Conservation (phyloP, 164 flowering plant genomes). For the Aristolochia fimbriata region DNA sequence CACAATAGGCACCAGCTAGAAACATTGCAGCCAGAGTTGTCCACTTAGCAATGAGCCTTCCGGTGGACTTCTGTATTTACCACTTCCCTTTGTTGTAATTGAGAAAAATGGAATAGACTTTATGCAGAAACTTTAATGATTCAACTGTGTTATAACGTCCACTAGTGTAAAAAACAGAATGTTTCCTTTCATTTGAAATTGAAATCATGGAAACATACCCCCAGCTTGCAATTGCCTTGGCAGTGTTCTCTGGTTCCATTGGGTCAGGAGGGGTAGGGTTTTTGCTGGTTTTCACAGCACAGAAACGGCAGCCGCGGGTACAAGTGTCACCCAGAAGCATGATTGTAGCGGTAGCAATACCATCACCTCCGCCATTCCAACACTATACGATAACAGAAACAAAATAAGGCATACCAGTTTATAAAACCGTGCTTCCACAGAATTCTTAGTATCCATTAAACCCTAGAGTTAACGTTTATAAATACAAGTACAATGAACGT, state of each 20-base stretch:
- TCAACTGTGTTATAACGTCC: too few species aligned
- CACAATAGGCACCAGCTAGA: too few species aligned
- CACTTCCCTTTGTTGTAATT: too few species aligned
- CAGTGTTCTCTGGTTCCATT: conserved; percentile 89
- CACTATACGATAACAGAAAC: conserved; percentile 31
- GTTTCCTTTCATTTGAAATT: background rate
- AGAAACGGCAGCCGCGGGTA: conserved; percentile 93
- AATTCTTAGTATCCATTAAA: too few species aligned
- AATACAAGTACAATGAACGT: too few species aligned
- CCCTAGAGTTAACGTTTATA: too few species aligned
- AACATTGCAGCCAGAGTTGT: too few species aligned
- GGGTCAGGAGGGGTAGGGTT: conserved; percentile 93
- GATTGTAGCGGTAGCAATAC: conserved; percentile 88
- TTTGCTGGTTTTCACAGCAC: conserved; percentile 90
- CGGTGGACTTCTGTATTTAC: too few species aligned
- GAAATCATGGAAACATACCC: conserved; percentile 37
- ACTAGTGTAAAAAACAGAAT: too few species aligned
- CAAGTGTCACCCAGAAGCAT: conserved; percentile 98
- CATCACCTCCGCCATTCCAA: conserved; percentile 91
- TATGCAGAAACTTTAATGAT: too few species aligned
- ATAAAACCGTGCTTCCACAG: background rate
- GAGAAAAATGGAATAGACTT: too few species aligned
- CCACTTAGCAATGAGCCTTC: too few species aligned
- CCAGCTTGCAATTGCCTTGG: conserved; percentile 86
- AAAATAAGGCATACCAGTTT: background rate